phyloP scores from a whole-genome alignment of 345 rosid species.

The Bruguiera gymnorhiza region DNA sequence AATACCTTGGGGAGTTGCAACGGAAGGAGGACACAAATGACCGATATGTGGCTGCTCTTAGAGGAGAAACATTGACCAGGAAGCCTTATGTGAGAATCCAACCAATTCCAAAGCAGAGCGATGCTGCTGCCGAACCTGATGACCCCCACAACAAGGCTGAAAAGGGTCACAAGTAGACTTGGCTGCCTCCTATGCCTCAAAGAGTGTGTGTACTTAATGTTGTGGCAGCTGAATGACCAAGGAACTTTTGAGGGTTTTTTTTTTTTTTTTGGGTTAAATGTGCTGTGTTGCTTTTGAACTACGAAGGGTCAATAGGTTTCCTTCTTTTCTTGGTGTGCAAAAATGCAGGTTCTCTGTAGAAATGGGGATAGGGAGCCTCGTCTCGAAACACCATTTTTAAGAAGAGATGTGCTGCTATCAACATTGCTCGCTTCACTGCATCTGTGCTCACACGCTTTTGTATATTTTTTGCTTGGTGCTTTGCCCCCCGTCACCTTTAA shows the following conservation, averaged over 20 bases:
- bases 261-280: no score
- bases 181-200: background rate
- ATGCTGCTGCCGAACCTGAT: slow-evolving; percentile 18
- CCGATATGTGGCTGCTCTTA: slow-evolving; percentile 82
- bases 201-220: background rate
- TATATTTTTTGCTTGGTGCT: no score
- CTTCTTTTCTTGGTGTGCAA: no score
- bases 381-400: no score
- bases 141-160: slow-evolving; percentile 22
- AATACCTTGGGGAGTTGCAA: slow-evolving; percentile 83
- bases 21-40: slow-evolving; percentile 89
- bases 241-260: background rate
- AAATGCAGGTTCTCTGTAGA: no score
- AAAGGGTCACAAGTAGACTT: slow-evolving; percentile 15
- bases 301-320: no score
- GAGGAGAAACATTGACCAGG: slow-evolving; percentile 86
- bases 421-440: no score
- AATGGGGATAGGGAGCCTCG: no score
- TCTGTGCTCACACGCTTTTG: no score
- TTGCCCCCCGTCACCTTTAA: no score
- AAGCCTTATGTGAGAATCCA: slow-evolving; percentile 72
- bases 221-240: background rate
- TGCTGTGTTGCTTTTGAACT: no score
- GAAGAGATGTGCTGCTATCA: no score
- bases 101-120: slow-evolving; percentile 44